phyloP scores from a whole-genome alignment of 345 rosid species.

The Acer yangbiense region DNA sequence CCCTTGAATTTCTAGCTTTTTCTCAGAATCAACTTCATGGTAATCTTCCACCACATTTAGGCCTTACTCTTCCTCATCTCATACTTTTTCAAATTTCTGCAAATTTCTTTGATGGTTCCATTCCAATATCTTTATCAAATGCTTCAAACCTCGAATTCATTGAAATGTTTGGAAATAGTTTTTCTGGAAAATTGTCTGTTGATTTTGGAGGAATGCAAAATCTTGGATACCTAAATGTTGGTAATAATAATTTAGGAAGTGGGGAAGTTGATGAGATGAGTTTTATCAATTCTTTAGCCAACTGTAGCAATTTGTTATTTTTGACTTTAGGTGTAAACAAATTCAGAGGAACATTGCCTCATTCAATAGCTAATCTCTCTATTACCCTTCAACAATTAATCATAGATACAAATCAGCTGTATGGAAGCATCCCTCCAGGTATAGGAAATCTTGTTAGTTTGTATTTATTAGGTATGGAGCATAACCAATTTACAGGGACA shows the following conservation, averaged over 20 bases:
- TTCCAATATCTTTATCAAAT: conserved; percentile 31
- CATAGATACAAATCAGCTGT: background rate
- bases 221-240: conserved; percentile 5
- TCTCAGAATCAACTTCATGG: conserved; percentile 23
- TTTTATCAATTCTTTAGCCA: conserved; percentile 19
- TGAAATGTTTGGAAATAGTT: background rate
- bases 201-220: conserved; percentile 14
- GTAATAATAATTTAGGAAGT: conserved; percentile 18
- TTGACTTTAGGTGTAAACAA: background rate
- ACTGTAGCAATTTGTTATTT: background rate
- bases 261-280: conserved; percentile 20
- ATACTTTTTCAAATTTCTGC: background rate
- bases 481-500: conserved; percentile 1
- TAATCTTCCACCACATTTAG: conserved; percentile 21
- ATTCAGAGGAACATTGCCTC: conserved; percentile 18
- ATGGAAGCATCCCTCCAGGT: conserved; percentile 18
- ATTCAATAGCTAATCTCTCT: conserved; percentile 20
- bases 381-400: background rate
- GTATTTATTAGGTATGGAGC: background rate
- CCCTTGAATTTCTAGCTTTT: background rate
- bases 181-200: conserved; percentile 21
- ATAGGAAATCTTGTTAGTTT: conserved; percentile 12
- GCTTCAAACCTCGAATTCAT: conserved; percentile 11
- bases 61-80: conserved; percentile 17
- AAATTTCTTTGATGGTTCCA: conserved; percentile 18